A percentile compares a stretch with the other conserved stretches of the same genome.
phyloP scores from a whole-genome alignment of 768 basidiomycete species.

The Suillus placidus region DNA sequence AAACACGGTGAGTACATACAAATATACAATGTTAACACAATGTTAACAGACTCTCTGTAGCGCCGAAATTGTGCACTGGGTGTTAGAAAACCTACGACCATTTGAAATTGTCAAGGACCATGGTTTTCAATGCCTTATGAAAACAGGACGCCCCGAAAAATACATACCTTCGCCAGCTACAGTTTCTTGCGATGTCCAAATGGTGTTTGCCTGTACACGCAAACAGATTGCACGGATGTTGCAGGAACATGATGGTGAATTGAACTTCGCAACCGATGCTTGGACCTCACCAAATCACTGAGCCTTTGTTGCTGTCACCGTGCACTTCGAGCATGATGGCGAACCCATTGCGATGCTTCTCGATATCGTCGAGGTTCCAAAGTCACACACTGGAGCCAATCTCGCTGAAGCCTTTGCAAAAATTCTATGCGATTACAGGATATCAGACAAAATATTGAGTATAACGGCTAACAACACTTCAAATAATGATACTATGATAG shows the following conservation, averaged over 20 bases:
- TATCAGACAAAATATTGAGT: conserved; percentile 34
- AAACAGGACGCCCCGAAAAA: conserved; percentile 15
- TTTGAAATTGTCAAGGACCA: conserved; percentile 26
- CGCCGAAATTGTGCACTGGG: conserved; percentile 28
- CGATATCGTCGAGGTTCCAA: conserved; percentile 15
- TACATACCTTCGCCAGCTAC: conserved; percentile 23
- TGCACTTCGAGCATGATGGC: conserved; percentile 37
- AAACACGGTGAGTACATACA: too few relatives aligned
- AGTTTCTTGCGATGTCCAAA: conserved; percentile 23
- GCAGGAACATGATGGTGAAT: too few relatives aligned
- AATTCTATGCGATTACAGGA: conserved; percentile 39
- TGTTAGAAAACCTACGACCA: conserved; percentile 22
- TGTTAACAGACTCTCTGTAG: too few relatives aligned
- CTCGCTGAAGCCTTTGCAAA: conserved; percentile 37
- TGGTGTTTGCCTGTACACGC: conserved; percentile 18
- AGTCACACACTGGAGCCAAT: conserved; percentile 36
- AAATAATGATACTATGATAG: too few relatives aligned
- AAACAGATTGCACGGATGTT: too few relatives aligned
- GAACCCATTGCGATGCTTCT: conserved; percentile 26
- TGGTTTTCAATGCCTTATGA: conserved; percentile 24
- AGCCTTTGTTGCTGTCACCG: too few relatives aligned
- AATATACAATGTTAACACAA: too few relatives aligned
- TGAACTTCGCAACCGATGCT: too few relatives aligned
- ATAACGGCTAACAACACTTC: too few relatives aligned
- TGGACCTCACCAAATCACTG: too few relatives aligned